Base-by-base conservation (phyloP, 805 yeast species). In the Ogataea minuta region DNA sequence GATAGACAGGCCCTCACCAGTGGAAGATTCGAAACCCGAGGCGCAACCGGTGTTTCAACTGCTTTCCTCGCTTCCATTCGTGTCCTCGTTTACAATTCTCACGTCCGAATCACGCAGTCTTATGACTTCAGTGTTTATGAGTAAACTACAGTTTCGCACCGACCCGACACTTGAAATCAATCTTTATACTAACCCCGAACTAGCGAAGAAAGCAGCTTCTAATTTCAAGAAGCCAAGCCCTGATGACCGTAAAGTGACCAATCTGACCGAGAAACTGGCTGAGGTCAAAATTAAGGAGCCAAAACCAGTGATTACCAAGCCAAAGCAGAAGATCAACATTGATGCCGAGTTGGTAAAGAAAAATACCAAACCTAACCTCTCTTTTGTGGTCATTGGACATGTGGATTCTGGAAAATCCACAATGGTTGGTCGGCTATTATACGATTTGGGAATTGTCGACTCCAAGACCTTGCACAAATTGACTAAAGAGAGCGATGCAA, bases 371-470 rank as follows among this genome's bases (percentile, higher is more conserved):
- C 84, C 85, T 2, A 73, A 68, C 39, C 63, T 80, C 34, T 75
- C 84, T n/a, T 83, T 83, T 52, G 89, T 84, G 23, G 88, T 85
- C 4, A 82, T 85, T 49, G 93, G 95, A 9, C 95, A 85, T 59
- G 91, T 85, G 6, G 95, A 85, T 60, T 86, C 91, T 0, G 95
- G 95, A 11, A 85, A 85, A 54, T 81, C 89, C 2, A 85, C 95
- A 1, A 67, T 85, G 35, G 76, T 84, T 76, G 95, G 95, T 6
- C 62, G 93, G 32, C 58, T 85, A 26, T 59, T 85, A 28, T 79
- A 76, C 44, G 91, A 84, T 51, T 59, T 75, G 19, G 83, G 84
- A 6, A 78, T 79, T 2, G 79, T 85, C 4, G 84, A 81, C 51
- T 72, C 79, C 25, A 76, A 78, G 35, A 74, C 82, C 1, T 69